A percentile compares a stretch with the other conserved stretches of the same genome.
These are phyloP conservation scores for Xanthoconium separans DNA, from an alignment of 1,284 basidiomycete genomes.

Conservation along the genomic window DNA sequence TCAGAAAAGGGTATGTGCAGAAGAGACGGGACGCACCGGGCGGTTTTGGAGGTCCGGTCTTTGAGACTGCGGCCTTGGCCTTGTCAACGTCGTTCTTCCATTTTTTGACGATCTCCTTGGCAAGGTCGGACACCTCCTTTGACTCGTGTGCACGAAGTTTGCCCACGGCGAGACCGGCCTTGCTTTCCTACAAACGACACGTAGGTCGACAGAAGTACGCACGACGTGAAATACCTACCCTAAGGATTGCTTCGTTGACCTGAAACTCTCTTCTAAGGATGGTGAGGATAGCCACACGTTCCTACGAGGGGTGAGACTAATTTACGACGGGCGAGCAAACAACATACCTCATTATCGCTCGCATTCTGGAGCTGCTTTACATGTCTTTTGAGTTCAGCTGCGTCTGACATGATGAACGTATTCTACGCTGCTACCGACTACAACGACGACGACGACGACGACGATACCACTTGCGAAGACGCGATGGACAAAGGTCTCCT, in stretches of 20 bases:
- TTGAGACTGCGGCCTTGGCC: conserved; percentile 53
- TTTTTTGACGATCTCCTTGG: conserved; percentile 91
- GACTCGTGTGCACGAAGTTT: conserved; percentile 79
- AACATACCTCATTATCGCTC: conserved; percentile 59
- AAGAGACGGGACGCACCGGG: conserved; percentile 32
- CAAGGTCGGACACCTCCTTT: conserved; percentile 76
- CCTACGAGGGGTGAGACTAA: conserved; percentile 43
- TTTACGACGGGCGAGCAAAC: conserved; percentile 19
- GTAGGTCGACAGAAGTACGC: neutral
- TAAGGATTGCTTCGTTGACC: conserved; percentile 84
- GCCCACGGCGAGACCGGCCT: conserved; percentile 89
- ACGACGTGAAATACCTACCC: conserved; percentile 58
- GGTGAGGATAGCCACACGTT: conserved; percentile 67
- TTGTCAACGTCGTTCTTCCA: conserved; percentile 88
- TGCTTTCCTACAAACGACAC: conserved; percentile 65
- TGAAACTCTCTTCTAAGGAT: conserved; percentile 76
- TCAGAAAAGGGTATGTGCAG: neutral
- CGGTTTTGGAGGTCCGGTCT: conserved; percentile 21
- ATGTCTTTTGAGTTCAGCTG: conserved; percentile 72
- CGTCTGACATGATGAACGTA: conserved; percentile 36
- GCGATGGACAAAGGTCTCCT: neutral
- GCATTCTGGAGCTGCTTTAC: conserved; percentile 74
- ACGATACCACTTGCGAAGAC: too few relatives aligned
- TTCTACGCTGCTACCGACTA: conserved; percentile 25
- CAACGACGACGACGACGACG: neutral